These are phyloP conservation scores for Ceratobasidium sp. DNA, from an alignment of 1,284 basidiomycete genomes.

Conservation along the genomic window DNA sequence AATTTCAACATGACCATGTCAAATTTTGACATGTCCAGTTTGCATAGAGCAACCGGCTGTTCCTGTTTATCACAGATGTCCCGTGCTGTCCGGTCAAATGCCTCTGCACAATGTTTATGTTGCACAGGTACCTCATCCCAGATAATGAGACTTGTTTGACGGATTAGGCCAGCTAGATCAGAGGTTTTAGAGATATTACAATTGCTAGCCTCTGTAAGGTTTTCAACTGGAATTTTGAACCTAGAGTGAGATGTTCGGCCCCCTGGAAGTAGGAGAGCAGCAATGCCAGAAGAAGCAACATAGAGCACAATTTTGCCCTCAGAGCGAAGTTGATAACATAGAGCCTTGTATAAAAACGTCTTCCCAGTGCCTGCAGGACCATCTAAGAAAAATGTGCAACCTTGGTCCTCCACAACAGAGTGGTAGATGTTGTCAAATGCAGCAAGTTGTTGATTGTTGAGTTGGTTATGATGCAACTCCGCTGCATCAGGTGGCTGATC, in stretches of 20 bases:
- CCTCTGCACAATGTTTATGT: conserved; percentile 49
- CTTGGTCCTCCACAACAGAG: conserved; percentile 46
- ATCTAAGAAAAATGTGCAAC: conserved; percentile 55
- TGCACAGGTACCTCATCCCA: conserved; percentile 54
- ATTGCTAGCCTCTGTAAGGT: conserved; percentile 44
- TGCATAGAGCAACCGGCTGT: conserved; percentile 53
- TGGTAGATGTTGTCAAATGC: conserved; percentile 51
- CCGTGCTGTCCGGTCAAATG: conserved; percentile 49
- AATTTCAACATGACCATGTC: too few species aligned
- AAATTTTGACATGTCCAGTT: too few species aligned
- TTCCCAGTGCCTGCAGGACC: too few species aligned
- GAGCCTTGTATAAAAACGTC: conserved; percentile 56
- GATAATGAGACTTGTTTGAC: too few species aligned
- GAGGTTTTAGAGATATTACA: conserved; percentile 46
- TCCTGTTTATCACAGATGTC: conserved; percentile 47
- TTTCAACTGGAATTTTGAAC: conserved; percentile 56
- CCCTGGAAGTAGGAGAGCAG: conserved; percentile 54
- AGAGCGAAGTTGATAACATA: conserved; percentile 49
- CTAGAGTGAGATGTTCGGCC: conserved; percentile 56
- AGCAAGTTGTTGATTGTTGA: conserved; percentile 54
- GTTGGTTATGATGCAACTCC: conserved; percentile 32
- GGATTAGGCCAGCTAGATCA: conserved; percentile 48
- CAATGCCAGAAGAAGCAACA: too few species aligned
- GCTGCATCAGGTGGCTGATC: conserved; percentile 42
- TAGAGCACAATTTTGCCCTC: conserved; percentile 52